Base-by-base conservation (phyloP, 2,329 filamentous ascomycete genomes). In the Aspergillus sp. region DNA sequence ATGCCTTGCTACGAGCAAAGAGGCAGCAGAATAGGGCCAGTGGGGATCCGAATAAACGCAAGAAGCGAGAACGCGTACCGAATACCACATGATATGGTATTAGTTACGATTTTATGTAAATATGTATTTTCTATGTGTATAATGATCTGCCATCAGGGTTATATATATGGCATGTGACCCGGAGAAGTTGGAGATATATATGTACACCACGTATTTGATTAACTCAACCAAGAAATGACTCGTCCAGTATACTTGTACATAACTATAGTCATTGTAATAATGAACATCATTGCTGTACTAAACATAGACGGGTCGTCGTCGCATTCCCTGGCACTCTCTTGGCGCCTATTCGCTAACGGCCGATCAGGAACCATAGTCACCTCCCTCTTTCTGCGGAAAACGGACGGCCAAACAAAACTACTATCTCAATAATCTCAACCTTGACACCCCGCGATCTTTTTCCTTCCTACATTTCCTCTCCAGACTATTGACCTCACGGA, bases 1-100 rank as follows among this genome's bases (percentile, higher is more conserved):
- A 54, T 49, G 37, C 23, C 13, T 47, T 61, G 43, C 7, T 58
- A 41, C 39, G 17, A 20, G 37, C 25, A 30, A 30, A 30, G 12
- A 39, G 9, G 13, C 17, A 37, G 33, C 33, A 37, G 9, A 30
- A 30, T 30, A 12, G 10, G 25, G 9, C 25, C 9, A 30, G 10
- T 4, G 10, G 25, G 9, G 10, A 30, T 30, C 12, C 25, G 9
- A 30, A 30, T 30, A 30, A 12, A 4, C 25, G 10, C 25, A 30
- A 12, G 10, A 30, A 30, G 25, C 25, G 25, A 30, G 25, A 12
- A 30, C 25, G 25, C 25, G 25, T 30, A 10, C 10, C 4, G 10
- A 4, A 30, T 30, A 30, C 25, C 3, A 35, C 5, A 35, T 17
- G 13, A 35, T n/a, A 35, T 35, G 13, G 7, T 17, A n/a, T n/a